Conservation (phyloP, 306 rosid species). For the Prunus mume region DNA sequence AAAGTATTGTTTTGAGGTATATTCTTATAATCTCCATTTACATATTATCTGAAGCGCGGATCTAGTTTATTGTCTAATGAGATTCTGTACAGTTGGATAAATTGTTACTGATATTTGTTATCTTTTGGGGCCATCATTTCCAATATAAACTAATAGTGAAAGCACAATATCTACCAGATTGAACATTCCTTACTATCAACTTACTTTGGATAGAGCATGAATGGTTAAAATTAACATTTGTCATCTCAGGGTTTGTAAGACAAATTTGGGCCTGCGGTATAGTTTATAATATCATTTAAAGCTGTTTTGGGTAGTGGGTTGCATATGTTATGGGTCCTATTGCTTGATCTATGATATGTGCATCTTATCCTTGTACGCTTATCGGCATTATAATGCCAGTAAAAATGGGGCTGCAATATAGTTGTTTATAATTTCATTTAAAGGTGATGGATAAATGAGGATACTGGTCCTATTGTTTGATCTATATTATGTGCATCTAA, state of each 20-base stretch:
- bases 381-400: neutral
- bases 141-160: conserved; percentile 21
- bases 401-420: neutral
- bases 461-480: neutral
- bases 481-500: neutral
- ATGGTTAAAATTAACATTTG: neutral
- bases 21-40: conserved; percentile 21
- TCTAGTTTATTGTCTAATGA: conserved; percentile 11
- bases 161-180: neutral
- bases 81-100: neutral
- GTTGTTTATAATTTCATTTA: neutral
- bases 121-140: neutral
- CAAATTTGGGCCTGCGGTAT: neutral
- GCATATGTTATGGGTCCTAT: neutral
- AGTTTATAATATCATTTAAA: neutral
- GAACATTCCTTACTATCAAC: neutral
- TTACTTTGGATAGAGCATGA: neutral
- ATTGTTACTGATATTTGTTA: neutral
- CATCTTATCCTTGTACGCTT: neutral
- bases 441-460: neutral
- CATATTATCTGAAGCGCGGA: neutral
- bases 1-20: conserved; percentile 88
- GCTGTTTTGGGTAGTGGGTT: neutral
- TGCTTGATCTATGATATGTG: neutral
- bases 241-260: neutral